phyloP scores from a whole-genome alignment of 495 filamentous ascomycete genomes.

The Elaphomyces granulatus region DNA sequence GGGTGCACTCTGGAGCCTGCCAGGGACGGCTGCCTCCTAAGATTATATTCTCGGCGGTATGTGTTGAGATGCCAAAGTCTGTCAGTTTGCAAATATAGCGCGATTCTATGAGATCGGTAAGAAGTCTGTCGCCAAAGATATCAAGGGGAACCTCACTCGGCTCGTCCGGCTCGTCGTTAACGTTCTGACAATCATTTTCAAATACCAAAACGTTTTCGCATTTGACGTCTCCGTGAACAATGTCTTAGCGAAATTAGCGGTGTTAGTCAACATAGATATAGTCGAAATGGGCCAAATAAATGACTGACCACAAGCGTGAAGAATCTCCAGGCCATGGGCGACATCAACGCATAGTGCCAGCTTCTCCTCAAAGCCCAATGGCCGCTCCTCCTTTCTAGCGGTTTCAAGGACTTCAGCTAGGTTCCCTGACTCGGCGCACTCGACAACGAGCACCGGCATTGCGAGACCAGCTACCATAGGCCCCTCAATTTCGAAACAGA shows the following conservation, averaged over 20 bases:
- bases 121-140: background rate
- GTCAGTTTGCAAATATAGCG: constrained; percentile 13
- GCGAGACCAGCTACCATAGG: constrained; percentile 10
- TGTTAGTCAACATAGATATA: too few relatives aligned
- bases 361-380: constrained; percentile 13
- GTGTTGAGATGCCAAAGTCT: constrained; percentile 13
- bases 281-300: too few relatives aligned
- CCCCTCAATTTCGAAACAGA: constrained; percentile 15
- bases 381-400: constrained; percentile 13
- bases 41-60: constrained; percentile 6
- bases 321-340: constrained; percentile 16
- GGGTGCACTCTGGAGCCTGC: constrained; percentile 16
- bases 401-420: constrained; percentile 15
- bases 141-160: too few relatives aligned
- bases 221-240: constrained; percentile 18
- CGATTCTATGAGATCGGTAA: constrained; percentile 1
- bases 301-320: constrained; percentile 17
- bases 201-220: constrained; percentile 18
- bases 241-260: constrained; percentile 11
- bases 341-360: constrained; percentile 14
- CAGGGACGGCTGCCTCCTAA: constrained; percentile 16
- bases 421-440: constrained; percentile 16
- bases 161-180: too few relatives aligned
- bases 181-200: constrained; percentile 7
- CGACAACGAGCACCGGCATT: constrained; percentile 14